A percentile compares a stretch with the other conserved stretches of the same genome.
phyloP scores from a whole-genome alignment of 768 basidiomycete genomes.

The Tylopilus felleus region DNA sequence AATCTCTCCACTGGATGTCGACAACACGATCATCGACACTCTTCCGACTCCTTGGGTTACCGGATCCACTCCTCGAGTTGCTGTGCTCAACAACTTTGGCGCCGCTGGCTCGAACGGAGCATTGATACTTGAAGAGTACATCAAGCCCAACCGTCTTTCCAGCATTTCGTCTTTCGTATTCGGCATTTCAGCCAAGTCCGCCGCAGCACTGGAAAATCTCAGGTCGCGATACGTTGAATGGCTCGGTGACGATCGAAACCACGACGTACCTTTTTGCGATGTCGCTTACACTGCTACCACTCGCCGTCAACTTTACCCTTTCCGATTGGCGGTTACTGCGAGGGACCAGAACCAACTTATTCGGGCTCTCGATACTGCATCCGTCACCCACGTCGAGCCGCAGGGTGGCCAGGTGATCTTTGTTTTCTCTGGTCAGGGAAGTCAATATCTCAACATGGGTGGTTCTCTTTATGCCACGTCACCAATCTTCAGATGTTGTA shows the following conservation, averaged over 20 bases:
- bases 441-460: conserved; percentile 67
- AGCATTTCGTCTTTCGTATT: conserved; percentile 39
- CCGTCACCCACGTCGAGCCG: conserved; percentile 31
- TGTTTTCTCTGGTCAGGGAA: conserved; percentile 73
- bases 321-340: conserved; percentile 51
- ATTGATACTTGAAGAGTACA: conserved; percentile 55
- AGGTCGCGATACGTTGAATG: conserved; percentile 46
- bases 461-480: conserved; percentile 48
- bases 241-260: conserved; percentile 36
- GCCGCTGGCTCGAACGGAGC: conserved; percentile 70
- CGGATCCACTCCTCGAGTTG: conserved; percentile 42
- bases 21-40: conserved; percentile 49
- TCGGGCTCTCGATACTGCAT: conserved; percentile 38
- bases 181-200: conserved; percentile 61
- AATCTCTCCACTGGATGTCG: conserved; percentile 45
- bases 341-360: conserved; percentile 43
- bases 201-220: conserved; percentile 43
- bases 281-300: conserved; percentile 68
- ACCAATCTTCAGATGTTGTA: conserved; percentile 43
- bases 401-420: conserved; percentile 44
- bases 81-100: conserved; percentile 72
- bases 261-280: conserved; percentile 38
- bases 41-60: conserved; percentile 40
- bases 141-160: conserved; percentile 4
- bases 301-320: conserved; percentile 53